Conservation (phyloP, 2,329 filamentous ascomycete genomes). For the Paradendryphiella salina region DNA sequence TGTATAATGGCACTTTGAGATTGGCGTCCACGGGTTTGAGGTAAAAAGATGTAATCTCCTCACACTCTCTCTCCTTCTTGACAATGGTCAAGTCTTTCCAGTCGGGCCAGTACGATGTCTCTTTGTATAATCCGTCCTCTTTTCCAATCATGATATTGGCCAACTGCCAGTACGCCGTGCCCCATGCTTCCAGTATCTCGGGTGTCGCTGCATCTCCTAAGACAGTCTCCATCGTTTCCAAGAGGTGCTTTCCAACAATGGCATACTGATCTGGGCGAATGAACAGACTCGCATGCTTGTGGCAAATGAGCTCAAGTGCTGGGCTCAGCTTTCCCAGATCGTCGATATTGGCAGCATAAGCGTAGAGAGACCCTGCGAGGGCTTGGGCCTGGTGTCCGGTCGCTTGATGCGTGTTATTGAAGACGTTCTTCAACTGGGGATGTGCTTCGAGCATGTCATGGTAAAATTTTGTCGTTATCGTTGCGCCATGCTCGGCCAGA, state of each 20-base stretch:
- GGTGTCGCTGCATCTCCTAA: constrained; percentile 68
- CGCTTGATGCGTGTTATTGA: constrained; percentile 71
- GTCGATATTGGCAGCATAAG: constrained; percentile 73
- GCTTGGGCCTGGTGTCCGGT: constrained; percentile 71
- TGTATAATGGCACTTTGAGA: constrained; percentile 63
- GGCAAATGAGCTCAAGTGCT: constrained; percentile 68
- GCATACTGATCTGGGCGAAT: constrained; percentile 71
- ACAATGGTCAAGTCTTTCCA: constrained; percentile 70
- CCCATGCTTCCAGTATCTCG: constrained; percentile 69
- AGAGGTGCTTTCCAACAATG: constrained; percentile 69
- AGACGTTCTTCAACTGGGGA: constrained; percentile 69
- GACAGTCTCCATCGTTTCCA: constrained; percentile 68
- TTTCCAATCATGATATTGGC: constrained; percentile 71
- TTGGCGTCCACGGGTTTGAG: constrained; percentile 65
- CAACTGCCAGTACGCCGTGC: constrained; percentile 71
- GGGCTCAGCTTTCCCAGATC: constrained; percentile 63
- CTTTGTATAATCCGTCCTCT: constrained; percentile 65
- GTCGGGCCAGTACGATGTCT: constrained; percentile 64
- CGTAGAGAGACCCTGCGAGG: constrained; percentile 68
- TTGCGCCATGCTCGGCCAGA: constrained; percentile 67
- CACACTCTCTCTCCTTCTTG: constrained; percentile 66
- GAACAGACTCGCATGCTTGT: constrained; percentile 73
- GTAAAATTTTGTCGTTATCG: constrained; percentile 74
- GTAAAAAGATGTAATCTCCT: constrained; percentile 72
- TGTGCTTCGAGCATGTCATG: constrained; percentile 66